phyloP scores from a whole-genome alignment of 768 basidiomycete genomes.

The Pulveroboletus sp. region DNA sequence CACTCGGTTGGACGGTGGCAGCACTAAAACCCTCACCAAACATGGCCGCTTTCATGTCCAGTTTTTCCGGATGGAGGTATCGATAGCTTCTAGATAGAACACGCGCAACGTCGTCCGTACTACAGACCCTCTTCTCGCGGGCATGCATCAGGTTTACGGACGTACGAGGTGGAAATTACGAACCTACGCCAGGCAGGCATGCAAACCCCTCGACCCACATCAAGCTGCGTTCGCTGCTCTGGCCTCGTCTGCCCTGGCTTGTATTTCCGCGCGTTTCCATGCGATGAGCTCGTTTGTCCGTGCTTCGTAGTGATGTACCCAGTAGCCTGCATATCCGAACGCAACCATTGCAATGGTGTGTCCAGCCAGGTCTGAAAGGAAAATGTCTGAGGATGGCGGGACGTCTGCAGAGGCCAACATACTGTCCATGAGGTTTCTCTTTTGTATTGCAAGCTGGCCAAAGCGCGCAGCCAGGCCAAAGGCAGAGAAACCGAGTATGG shows the following conservation, averaged over 20 bases:
- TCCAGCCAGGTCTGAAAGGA: constrained; percentile 59
- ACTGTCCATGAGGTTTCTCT: constrained; percentile 77
- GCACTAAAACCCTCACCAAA: constrained; percentile 1
- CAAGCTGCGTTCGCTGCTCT: constrained; percentile 20
- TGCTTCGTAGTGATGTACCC: constrained; percentile 63
- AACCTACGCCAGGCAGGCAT: constrained; percentile 19
- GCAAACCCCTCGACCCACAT: constrained; percentile 8
- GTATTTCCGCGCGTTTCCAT: constrained; percentile 60
- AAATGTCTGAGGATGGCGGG: neutral
- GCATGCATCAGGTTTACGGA: constrained; percentile 6
- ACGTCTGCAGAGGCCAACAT: constrained; percentile 32
- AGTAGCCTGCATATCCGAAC: constrained; percentile 75
- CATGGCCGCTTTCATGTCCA: neutral
- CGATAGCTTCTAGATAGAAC: constrained; percentile 18
- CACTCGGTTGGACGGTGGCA: neutral
- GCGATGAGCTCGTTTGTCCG: constrained; percentile 58
- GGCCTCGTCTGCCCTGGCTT: constrained; percentile 36
- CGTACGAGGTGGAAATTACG: constrained; percentile 6
- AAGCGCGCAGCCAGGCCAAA: constrained; percentile 82
- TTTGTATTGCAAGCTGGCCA: constrained; percentile 85
- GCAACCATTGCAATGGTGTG: constrained; percentile 65
- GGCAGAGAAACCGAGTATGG: constrained; percentile 70
- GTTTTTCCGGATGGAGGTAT: constrained; percentile 9
- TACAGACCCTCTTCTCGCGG: constrained; percentile 6
- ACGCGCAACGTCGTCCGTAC: constrained; percentile 4